These are phyloP conservation scores for Talinum fruticosum DNA, from an alignment of 148 eudicot genomes.

Conservation along the genomic window DNA sequence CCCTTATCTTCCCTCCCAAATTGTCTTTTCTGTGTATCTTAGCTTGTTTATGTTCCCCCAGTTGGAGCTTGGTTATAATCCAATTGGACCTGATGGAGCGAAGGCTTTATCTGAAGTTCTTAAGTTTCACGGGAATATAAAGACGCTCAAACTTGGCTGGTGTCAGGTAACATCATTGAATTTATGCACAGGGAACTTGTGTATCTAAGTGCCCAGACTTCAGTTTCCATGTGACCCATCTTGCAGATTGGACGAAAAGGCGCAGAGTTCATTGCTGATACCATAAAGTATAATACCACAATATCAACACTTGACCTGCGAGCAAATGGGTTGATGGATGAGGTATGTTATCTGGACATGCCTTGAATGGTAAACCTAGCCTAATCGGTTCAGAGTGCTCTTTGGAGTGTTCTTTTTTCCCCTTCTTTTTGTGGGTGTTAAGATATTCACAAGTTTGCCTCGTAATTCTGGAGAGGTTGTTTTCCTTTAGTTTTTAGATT, in stretches of 20 bases:
- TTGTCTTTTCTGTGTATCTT: background rate
- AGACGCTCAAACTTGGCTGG: constrained; percentile 88
- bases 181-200: background rate
- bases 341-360: constrained; percentile 37
- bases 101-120: constrained; percentile 89
- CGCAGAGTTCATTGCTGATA: constrained; percentile 75
- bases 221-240: background rate
- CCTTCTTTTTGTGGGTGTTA: too few relatives aligned
- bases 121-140: constrained; percentile 82
- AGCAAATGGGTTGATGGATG: constrained; percentile 89
- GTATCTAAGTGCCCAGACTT: background rate
- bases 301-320: constrained; percentile 79
- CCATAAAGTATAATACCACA: constrained; percentile 74
- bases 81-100: constrained; percentile 93
- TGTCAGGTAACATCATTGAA: constrained; percentile 60
- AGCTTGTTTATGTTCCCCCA: constrained; percentile 21
- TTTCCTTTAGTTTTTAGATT: too few relatives aligned
- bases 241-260: constrained; percentile 86
- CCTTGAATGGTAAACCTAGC: background rate
- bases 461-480: too few relatives aligned
- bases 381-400: background rate
- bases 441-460: too few relatives aligned
- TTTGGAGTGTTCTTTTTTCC: background rate
- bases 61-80: constrained; percentile 91
- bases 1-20: background rate